phyloP scores from a whole-genome alignment of 2,329 filamentous ascomycete genomes.

The Domatiomyces globalis region DNA sequence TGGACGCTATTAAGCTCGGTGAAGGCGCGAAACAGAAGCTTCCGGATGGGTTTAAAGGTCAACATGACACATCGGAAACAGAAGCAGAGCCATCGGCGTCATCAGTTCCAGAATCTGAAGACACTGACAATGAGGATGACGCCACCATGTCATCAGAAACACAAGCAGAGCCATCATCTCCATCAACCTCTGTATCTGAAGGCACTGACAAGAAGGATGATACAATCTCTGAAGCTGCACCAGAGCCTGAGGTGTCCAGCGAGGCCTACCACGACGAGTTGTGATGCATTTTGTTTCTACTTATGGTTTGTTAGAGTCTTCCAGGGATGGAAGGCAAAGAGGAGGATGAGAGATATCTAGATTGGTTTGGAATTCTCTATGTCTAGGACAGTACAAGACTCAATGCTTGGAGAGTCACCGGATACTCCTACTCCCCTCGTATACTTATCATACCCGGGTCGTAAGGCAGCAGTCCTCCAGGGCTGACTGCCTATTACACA shows the following conservation, averaged over 20 bases:
- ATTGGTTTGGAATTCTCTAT: too few species aligned
- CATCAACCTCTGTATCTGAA: not conserved
- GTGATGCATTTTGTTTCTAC: not conserved
- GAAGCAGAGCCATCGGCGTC: conserved; percentile 3
- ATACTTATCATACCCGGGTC: too few species aligned
- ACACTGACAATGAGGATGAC: not conserved
- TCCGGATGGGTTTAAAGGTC: conserved; percentile 45
- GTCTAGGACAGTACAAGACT: too few species aligned
- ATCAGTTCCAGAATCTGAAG: not conserved
- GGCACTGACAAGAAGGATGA: not conserved
- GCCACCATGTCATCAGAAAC: not conserved
- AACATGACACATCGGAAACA: conserved; percentile 13
- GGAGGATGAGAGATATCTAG: too few species aligned
- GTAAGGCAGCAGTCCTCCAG: too few species aligned
- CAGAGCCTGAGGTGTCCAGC: conserved; percentile 3
- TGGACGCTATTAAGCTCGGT: conserved; percentile 81
- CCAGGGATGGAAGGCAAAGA: too few species aligned
- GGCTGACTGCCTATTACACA: too few species aligned
- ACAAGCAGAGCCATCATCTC: conserved; percentile 2
- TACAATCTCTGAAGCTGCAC: conserved; percentile 1
- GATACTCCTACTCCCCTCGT: too few species aligned
- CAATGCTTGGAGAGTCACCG: too few species aligned
- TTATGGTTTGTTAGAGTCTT: too few species aligned
- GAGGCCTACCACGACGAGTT: conserved; percentile 11
- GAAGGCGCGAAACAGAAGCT: conserved; percentile 69